Base-by-base conservation (phyloP, 805 yeast species). In the Lipomyces anomalus region DNA sequence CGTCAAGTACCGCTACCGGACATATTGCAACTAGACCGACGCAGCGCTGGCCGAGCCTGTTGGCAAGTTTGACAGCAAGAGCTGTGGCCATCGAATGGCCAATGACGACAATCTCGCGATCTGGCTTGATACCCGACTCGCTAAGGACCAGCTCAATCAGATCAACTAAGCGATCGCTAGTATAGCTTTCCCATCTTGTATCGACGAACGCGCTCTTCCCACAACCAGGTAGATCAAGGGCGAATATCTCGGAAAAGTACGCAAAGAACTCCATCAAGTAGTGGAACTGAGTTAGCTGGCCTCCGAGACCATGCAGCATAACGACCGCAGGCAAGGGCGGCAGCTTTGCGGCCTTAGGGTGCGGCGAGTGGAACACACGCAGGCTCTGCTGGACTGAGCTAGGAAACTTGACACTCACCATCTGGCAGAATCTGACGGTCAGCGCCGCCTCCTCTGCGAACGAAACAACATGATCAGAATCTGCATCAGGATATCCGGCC, bases 231-330 rank as follows among this genome's bases (percentile, higher is more conserved):
- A 88, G 67, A 61, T 89, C 97, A 13, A 89, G 55, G 0, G 89
- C 76, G 34, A 84, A 59, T 17, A 87, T 73, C 45, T 78, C 81
- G 49, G 78, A 74, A 50, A 79, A 74, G 53, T 76, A 79, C 28
- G 82, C 67, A 53, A 84, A 75, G 42, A 77, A 68, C 22, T 78
- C 80, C 5, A 85, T 65, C 32, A 85, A 66, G 1, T 82, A 79
- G 57, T 84, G 92, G 61, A 89, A 89, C 61, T 88, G 96, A 20
- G 86, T 77, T 60, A 84, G 68, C 56, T 81, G 90, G 1, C 97
- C 97, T 1, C 97, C 97, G 18, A 90, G 64, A 0, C 97, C 97
- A 67, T 88, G 97, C 17, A 89, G 60, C 46, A 87, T 76, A 2
- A 86, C 64, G 4, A 83, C 63, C 2, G 80, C 67, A 0, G 94